phyloP scores from a whole-genome alignment of 2,329 filamentous ascomycete species.

The Pezicula radicicola region DNA sequence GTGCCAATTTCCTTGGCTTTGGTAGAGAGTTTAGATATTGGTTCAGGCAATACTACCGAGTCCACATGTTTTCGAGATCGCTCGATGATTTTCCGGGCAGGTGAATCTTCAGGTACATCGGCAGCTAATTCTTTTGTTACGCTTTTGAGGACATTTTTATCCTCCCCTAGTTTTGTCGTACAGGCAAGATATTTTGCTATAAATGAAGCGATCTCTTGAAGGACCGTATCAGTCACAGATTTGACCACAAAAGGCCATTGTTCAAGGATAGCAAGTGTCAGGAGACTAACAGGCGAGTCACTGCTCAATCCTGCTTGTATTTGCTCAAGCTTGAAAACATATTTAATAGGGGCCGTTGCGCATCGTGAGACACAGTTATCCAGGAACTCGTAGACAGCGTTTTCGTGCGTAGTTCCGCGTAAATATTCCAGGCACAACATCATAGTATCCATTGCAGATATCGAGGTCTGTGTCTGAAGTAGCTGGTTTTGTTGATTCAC shows the following conservation, averaged over 20 bases:
- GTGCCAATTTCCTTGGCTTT: not conserved
- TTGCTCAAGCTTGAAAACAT: conserved; percentile 68
- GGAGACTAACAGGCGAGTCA: conserved; percentile 52
- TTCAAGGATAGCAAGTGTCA: conserved; percentile 70
- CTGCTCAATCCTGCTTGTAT: conserved; percentile 35
- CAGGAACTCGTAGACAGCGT: conserved; percentile 63
- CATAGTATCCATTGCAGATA: conserved; percentile 45
- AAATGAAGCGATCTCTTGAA: conserved; percentile 52
- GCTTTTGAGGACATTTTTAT: conserved; percentile 38
- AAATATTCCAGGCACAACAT: conserved; percentile 32
- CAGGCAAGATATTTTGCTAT: conserved; percentile 55
- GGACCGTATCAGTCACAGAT: conserved; percentile 38
- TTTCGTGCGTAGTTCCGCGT: conserved; percentile 30
- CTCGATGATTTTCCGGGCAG: conserved; percentile 25
- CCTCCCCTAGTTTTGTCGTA: conserved; percentile 50
- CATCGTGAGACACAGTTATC: conserved; percentile 81
- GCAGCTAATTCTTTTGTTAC: conserved; percentile 40
- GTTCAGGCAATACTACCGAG: conserved; percentile 16
- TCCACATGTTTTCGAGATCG: conserved; percentile 22
- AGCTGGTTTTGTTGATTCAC: conserved; percentile 65
- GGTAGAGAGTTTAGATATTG: not conserved
- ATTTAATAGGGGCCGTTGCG: conserved; percentile 75
- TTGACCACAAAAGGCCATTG: conserved; percentile 71
- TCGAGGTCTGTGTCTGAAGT: conserved; percentile 44
- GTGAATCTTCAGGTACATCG: conserved; percentile 34